phyloP scores from a whole-genome alignment of 2,329 filamentous ascomycete genomes.

The Penicillium verrucosum region DNA sequence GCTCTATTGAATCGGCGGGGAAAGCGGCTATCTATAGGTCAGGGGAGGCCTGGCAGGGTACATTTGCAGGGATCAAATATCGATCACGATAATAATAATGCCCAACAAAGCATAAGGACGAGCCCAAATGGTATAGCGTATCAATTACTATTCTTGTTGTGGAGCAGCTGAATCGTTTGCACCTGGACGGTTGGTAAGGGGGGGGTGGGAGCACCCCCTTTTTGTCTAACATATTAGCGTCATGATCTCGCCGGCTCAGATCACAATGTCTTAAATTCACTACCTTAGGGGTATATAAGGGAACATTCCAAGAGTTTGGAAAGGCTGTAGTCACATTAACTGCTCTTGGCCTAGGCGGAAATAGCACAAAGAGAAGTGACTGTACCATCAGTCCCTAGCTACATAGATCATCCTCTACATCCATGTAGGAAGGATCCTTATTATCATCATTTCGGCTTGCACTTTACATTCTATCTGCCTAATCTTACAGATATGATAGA shows the following conservation, averaged over 20 bases:
- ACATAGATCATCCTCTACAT: neutral
- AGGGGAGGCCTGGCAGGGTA: neutral
- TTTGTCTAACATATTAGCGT: neutral
- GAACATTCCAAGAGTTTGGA: neutral
- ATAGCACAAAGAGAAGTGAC: neutral
- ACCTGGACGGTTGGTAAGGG: too few relatives aligned
- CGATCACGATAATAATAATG: neutral
- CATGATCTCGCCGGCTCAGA: neutral
- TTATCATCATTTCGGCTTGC: neutral
- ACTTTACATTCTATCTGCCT: neutral
- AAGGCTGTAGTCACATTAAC: neutral
- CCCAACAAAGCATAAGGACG: neutral
- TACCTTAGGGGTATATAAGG: neutral
- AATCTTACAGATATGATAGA: neutral
- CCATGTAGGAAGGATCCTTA: too few relatives aligned
- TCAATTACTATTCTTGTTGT: neutral
- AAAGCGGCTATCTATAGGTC: neutral
- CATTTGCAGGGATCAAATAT: neutral
- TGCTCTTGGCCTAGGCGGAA: neutral
- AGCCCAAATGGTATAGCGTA: neutral
- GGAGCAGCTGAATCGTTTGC: neutral
- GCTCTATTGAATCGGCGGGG: neutral
- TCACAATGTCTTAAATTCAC: neutral
- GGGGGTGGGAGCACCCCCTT: neutral
- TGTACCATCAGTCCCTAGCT: neutral